Base-by-base conservation (phyloP, 208 protist species). In the Acanthamoeba castellanii region DNA sequence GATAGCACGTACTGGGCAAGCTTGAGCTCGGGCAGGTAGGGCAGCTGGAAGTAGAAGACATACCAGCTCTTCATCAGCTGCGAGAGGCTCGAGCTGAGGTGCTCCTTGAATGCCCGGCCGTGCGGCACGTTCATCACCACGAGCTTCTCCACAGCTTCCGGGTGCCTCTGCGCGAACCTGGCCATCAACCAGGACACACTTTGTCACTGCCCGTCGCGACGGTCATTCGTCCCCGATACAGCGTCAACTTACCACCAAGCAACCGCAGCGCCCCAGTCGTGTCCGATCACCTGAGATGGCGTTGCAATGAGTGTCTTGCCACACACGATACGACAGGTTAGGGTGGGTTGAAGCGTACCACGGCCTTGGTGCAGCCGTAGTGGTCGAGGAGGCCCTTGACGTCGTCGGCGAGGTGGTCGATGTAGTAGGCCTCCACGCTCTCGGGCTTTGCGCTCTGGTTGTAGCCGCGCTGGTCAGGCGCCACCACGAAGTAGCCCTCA, bases 31-130 rank as follows among this genome's bases (percentile, higher is more conserved):
- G 82, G 82, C n/a, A 89, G 47, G 27, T 47, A 61, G 18, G 82
- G 82, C 45, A 66, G n/a, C 82, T 89, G 82, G 82, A 89, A 89
- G 82, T 68, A 89, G 50, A 89, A 66, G 45, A 89, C 25, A 34
- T 89, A 89, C 82, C 82, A 89, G 50, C 82, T 89, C 55, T 89
- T 89, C 47, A 9, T 8, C 25, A 66, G 14, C 47, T 89, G 82
- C 13, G 82, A 64, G 34, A 89, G n/a, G 47, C 82, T 89, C 16
- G 82, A 89, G 4, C 82, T 57, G 82, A 89, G 34, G 82, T 89
- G 82, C 3, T 89, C 82, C 25, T 89, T 32, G 55, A 89, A 89
- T 37, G 82, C 82, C 55, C 14, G 3, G 34, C 5, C 5, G 55
- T 89, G 82, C 3, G 82, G 82, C 82, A 89, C 82, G 25, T 89